Conservation (phyloP, 192 early-diverging fungal genomes). For the Coemansia sp. region DNA sequence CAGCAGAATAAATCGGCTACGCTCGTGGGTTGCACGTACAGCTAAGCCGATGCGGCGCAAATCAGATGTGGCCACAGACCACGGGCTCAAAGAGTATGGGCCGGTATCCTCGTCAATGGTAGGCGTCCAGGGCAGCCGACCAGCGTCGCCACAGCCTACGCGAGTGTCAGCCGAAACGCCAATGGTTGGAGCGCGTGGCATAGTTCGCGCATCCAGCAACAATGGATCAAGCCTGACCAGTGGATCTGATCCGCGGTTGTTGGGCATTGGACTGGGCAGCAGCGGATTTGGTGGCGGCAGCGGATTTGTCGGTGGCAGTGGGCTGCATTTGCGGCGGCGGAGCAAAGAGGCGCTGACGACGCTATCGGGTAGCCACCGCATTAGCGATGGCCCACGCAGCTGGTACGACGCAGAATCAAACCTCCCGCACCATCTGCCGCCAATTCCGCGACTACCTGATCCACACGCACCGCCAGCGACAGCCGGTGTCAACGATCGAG, state of each 20-base stretch:
- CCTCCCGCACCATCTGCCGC: slow-evolving; percentile 16
- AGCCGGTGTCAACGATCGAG: slow-evolving; percentile 11
- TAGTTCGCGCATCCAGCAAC: not conserved
- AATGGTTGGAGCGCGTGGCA: not conserved
- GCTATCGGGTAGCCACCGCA: slow-evolving; percentile 19
- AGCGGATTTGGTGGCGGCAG: not conserved
- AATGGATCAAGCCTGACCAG: slow-evolving; percentile 15
- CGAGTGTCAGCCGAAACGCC: slow-evolving; percentile 15
- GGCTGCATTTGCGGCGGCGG: slow-evolving; percentile 36
- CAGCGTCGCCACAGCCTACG: slow-evolving; percentile 7
- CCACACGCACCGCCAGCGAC: slow-evolving; percentile 14
- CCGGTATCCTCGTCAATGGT: slow-evolving; percentile 3
- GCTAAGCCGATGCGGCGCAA: slow-evolving; percentile 54
- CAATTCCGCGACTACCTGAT: slow-evolving; percentile 15
- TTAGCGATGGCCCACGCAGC: slow-evolving; percentile 32
- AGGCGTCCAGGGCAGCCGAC: not conserved
- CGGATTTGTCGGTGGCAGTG: slow-evolving; percentile 1
- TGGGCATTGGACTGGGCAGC: slow-evolving; percentile 20
- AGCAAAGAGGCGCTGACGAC: slow-evolving; percentile 42
- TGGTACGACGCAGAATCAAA: slow-evolving; percentile 37
- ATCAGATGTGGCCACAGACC: slow-evolving; percentile 37
- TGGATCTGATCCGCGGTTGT: slow-evolving; percentile 30
- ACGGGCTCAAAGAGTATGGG: slow-evolving; percentile 13
- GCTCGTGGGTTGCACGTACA: slow-evolving; percentile 52
- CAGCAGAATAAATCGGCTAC: slow-evolving; percentile 50